Base-by-base conservation (phyloP, 2,329 filamentous ascomycete genomes). In the Endocalyx cinctus region DNA sequence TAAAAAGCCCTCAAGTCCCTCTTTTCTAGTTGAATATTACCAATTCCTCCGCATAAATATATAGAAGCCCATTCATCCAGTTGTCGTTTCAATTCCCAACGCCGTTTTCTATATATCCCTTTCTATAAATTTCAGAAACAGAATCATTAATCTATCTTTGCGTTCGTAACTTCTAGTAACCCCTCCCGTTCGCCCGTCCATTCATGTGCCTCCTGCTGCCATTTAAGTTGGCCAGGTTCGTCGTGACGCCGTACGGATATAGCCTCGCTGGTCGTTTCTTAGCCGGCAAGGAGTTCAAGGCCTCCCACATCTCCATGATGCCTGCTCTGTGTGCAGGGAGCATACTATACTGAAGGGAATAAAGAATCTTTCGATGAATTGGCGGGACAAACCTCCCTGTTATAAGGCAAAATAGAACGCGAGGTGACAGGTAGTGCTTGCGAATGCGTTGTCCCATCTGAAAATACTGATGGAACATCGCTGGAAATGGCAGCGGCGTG, bases 261-360 rank as follows among this genome's bases (percentile, higher is more conserved):
- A 50, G 30, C 15, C 47, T 44, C 10, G 66, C 57, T 4, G 61
- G 57, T 43, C 66, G 64, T 38, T 63, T 74, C 64, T 45, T 63
- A 6, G 58, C 57, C 6, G 64, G 64, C 29, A 73, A 53, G 18
- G 62, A 63, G 41, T 75, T 83, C 35, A 92, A 63, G 25, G 77
- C 74, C 27, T 74, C 69, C 92, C 94, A 98, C 58, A 97, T 82
- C 55, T 96, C 88, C 49, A 76, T 70, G 37, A 97, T 84, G 3
- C 82, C 80, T 1, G 87, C 84, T 27, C 94, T 70, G 34, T 77
- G 76, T 6, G 86, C 84, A 0, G 94, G 94, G 25, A 98, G 72
- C 87, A 97, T 97, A 64, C 87, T 94, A 62, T 98, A 98, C 63
- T 98, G 92, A 51, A 98, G 69, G 48, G 87, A 94, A 63, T 98